Percentiles rank a stretch among this genome's conserved stretches.
These are phyloP conservation scores for Rhizopogon parksii DNA, from an alignment of 1,284 basidiomycete genomes.

Conservation along the genomic window DNA sequence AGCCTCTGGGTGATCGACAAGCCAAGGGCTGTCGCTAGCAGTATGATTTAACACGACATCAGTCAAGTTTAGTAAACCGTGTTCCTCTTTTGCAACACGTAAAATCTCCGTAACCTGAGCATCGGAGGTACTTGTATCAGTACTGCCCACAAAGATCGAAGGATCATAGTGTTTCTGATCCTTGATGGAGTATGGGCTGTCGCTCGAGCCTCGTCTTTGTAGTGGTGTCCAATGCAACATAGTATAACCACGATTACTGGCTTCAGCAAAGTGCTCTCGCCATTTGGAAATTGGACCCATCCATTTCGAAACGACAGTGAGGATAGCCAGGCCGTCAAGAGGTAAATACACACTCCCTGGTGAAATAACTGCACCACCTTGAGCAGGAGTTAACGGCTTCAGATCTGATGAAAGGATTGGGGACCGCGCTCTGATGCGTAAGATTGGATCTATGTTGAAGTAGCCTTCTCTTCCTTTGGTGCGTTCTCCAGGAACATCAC, in stretches of 20 bases:
- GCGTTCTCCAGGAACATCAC: slow-evolving; percentile 47
- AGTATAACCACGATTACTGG: slow-evolving; percentile 85
- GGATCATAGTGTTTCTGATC: slow-evolving; percentile 81
- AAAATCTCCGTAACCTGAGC: slow-evolving; percentile 57
- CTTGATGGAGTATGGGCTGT: slow-evolving; percentile 87
- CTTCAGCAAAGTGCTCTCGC: slow-evolving; percentile 74
- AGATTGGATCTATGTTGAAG: slow-evolving; percentile 91
- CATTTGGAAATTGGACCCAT: slow-evolving; percentile 81
- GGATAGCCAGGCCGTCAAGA: slow-evolving; percentile 77
- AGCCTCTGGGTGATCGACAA: slow-evolving; percentile 90
- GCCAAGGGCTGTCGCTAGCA: slow-evolving; percentile 86
- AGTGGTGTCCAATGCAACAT: slow-evolving; percentile 94
- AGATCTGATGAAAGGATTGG: slow-evolving; percentile 60
- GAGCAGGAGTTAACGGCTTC: slow-evolving; percentile 41
- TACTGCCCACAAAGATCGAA: slow-evolving; percentile 52
- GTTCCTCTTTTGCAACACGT: slow-evolving; percentile 70
- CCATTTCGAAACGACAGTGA: slow-evolving; percentile 93
- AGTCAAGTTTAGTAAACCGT: slow-evolving; percentile 81
- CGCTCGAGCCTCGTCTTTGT: slow-evolving; percentile 81
- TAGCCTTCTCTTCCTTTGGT: slow-evolving; percentile 81
- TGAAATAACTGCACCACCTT: slow-evolving; percentile 43
- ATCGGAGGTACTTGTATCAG: slow-evolving; percentile 45
- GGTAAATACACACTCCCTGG: slow-evolving; percentile 59
- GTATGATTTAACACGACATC: slow-evolving; percentile 96
- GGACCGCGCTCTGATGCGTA: slow-evolving; percentile 66